Conservation (phyloP, 116 monocot genomes). For the Dioscorea cayenensis region DNA sequence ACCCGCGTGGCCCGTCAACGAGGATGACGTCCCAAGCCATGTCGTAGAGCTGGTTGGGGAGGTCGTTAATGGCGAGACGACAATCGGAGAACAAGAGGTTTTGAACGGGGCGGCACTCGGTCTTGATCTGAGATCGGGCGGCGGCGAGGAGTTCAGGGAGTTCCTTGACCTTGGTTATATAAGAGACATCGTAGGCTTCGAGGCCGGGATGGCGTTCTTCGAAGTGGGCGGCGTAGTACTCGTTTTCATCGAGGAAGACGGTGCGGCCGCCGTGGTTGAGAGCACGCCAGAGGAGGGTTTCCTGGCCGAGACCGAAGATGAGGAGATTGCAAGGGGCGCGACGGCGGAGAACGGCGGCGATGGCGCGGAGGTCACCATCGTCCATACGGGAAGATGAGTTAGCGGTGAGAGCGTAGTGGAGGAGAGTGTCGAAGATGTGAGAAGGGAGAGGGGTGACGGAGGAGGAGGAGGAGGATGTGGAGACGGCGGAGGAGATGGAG, state of each 20-base stretch:
- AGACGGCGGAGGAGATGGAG: background rate
- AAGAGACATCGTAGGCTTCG: conserved; percentile 57
- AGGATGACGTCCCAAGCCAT: conserved; percentile 78
- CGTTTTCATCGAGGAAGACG: conserved; percentile 83
- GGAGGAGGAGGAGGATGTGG: conserved; percentile 5
- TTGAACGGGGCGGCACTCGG: conserved; percentile 51
- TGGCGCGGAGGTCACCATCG: conserved; percentile 36
- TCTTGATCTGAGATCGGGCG: conserved; percentile 10
- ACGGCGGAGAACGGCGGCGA: conserved; percentile 42
- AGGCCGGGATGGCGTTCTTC: conserved; percentile 47
- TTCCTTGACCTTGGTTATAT: conserved; percentile 51
- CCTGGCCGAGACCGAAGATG: conserved; percentile 78
- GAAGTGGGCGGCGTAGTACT: conserved; percentile 35
- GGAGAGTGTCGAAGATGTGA: conserved; percentile 40
- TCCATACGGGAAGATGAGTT: conserved; percentile 31
- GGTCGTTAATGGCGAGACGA: conserved; percentile 58
- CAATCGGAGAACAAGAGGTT: conserved; percentile 76
- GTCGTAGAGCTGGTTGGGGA: conserved; percentile 73
- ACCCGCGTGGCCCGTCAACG: conserved; percentile 73
- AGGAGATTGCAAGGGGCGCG: conserved; percentile 81
- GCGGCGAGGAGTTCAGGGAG: conserved; percentile 35
- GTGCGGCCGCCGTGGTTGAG: conserved; percentile 79
- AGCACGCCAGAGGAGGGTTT: conserved; percentile 69
- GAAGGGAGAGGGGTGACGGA: conserved; percentile 5
- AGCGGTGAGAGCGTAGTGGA: conserved; percentile 61